A percentile compares a stretch with the other conserved stretches of the same genome.
Conservation (phyloP, 2,329 filamentous ascomycete species). For the Elsinoe fawcettii region DNA sequence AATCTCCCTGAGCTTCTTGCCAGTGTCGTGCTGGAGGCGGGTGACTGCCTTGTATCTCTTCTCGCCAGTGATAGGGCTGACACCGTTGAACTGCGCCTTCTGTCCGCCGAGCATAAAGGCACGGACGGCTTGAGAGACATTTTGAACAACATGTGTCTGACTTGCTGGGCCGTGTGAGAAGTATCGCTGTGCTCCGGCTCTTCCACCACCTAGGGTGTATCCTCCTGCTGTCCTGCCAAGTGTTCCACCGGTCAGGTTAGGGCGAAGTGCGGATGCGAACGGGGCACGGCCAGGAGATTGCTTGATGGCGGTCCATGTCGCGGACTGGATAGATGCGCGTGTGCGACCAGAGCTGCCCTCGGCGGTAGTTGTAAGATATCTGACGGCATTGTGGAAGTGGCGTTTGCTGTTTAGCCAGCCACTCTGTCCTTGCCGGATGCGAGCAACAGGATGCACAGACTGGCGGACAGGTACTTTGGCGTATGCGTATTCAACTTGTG, state of each 20-base stretch:
- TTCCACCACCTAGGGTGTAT: conserved; percentile 64
- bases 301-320: conserved; percentile 48
- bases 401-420: conserved; percentile 53
- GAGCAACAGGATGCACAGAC: conserved; percentile 53
- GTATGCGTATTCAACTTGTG: conserved; percentile 52
- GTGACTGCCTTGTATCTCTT: conserved; percentile 74
- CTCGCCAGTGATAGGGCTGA: conserved; percentile 59
- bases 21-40: conserved; percentile 63
- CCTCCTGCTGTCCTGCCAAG: conserved; percentile 79
- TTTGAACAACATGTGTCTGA: conserved; percentile 84
- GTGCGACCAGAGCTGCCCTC: conserved; percentile 42
- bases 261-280: conserved; percentile 80
- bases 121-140: conserved; percentile 87
- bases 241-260: conserved; percentile 83
- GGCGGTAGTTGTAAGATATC: conserved; percentile 45
- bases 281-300: conserved; percentile 68
- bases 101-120: conserved; percentile 89
- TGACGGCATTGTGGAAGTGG: conserved; percentile 36
- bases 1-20: conserved; percentile 56
- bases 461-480: conserved; percentile 50
- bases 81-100: conserved; percentile 77
- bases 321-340: conserved; percentile 36
- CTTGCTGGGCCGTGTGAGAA: conserved; percentile 83
- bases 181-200: conserved; percentile 66
- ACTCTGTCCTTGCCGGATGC: conserved; percentile 56